Evolutionary conservation across 768 basidiomycete species (phyloP).

Genomic region (Piloderma croceum): DNA sequence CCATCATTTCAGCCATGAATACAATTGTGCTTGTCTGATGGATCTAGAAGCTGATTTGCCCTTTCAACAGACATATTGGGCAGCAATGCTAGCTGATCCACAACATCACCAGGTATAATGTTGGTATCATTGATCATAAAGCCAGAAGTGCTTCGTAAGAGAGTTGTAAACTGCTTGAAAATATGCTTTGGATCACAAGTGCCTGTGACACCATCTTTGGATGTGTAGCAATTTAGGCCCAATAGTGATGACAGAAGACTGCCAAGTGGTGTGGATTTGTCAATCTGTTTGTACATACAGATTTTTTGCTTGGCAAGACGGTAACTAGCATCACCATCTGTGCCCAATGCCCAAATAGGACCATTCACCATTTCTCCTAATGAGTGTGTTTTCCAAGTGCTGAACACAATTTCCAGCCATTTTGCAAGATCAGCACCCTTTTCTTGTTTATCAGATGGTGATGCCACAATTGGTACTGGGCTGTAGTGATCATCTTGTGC

Average conservation of each 20-base stretch:
- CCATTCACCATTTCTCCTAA: conserved; percentile 18
- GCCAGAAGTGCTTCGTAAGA: conserved; percentile 13
- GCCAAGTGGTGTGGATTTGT: conserved; percentile 9
- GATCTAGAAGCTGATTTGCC: conserved; percentile 11
- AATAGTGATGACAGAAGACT: conserved; percentile 8
- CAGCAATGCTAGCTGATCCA: conserved; percentile 2
- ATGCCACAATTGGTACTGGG: conserved; percentile 16
- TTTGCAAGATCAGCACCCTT: conserved; percentile 7
- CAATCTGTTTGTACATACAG: conserved; percentile 9
- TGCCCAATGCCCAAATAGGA: conserved; percentile 19
- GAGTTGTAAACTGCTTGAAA: conserved; percentile 23
- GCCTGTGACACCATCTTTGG: conserved; percentile 11
- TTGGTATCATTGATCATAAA: conserved; percentile 12
- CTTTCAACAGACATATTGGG: conserved; percentile 4
- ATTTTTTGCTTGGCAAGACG: conserved; percentile 14
- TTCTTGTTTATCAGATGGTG: conserved; percentile 21
- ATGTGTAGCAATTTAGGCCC: conserved; percentile 21
- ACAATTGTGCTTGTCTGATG: conserved; percentile 8
- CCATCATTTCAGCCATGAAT: conserved; percentile 9
- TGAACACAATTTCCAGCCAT: conserved; percentile 15
- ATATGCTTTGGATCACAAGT: conserved; percentile 29
- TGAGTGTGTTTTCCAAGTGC: conserved; percentile 11
- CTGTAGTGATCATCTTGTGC: conserved; percentile 19
- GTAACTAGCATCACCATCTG: conserved; percentile 26
- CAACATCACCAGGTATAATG: conserved; percentile 8